Evolutionary conservation across 768 basidiomycete genomes (phyloP).

Genomic region (Suillus weaverae): DNA sequence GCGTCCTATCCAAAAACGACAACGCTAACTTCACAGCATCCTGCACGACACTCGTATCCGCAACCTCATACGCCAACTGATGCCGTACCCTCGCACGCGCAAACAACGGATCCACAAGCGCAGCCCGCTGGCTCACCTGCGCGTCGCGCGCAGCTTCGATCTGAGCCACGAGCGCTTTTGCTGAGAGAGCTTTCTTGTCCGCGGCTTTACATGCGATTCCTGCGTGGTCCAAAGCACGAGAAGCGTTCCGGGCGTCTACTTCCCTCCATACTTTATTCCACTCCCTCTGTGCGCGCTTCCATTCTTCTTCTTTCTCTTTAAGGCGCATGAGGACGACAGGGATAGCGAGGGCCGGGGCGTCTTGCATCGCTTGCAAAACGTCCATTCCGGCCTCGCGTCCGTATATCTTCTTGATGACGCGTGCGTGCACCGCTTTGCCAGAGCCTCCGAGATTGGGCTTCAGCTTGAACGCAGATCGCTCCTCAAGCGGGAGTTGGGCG

Average conservation of each 20-base stretch:
- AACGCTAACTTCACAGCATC: conserved; percentile 88
- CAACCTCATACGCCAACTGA: conserved; percentile 79
- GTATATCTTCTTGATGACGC: conserved; percentile 97
- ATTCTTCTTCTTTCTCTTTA: conserved; percentile 97
- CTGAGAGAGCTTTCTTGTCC: conserved; percentile 82
- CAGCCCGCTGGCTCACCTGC: conserved; percentile 73
- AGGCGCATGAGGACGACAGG: conserved; percentile 87
- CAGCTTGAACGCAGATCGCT: conserved; percentile 77
- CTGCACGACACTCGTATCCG: conserved; percentile 75
- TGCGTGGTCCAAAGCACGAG: conserved; percentile 92
- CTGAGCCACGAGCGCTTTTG: conserved; percentile 77
- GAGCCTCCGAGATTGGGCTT: conserved; percentile 87
- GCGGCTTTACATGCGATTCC: conserved; percentile 85
- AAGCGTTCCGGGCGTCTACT: conserved; percentile 91
- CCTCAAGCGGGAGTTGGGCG: conserved; percentile 71
- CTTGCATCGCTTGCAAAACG: conserved; percentile 87
- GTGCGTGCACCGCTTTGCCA: conserved; percentile 84
- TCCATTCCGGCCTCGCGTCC: conserved; percentile 82
- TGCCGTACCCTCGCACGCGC: conserved; percentile 66
- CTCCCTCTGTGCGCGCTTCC: conserved; percentile 95
- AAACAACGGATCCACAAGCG: conserved; percentile 50
- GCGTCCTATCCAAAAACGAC: conserved; percentile 88
- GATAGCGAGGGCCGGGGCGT: conserved; percentile 84
- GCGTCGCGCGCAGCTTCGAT: conserved; percentile 84
- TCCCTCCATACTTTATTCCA: conserved; percentile 99